phyloP scores from a whole-genome alignment of 768 basidiomycete species.

The Kwoniella bestiolae region DNA sequence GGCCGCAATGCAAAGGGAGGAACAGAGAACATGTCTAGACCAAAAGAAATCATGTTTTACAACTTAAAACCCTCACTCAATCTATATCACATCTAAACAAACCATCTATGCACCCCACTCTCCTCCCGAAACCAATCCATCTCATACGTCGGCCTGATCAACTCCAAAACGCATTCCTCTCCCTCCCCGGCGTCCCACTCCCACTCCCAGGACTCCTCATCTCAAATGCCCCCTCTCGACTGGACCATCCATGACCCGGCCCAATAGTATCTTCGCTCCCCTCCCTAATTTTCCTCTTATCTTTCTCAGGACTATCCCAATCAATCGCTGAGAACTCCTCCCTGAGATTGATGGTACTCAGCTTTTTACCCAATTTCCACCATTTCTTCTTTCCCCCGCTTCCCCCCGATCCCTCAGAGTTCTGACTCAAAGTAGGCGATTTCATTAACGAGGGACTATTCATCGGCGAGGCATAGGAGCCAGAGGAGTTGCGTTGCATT shows the following conservation, averaged over 20 bases:
- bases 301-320: background rate
- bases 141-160: background rate
- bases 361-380: slow-evolving; percentile 38
- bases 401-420: slow-evolving; percentile 5
- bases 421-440: slow-evolving; percentile 3
- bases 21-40: no score
- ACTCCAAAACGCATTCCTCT: slow-evolving; percentile 18
- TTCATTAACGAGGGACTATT: background rate
- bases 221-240: background rate
- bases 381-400: slow-evolving; percentile 40
- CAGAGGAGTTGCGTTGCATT: slow-evolving; percentile 12
- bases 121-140: background rate
- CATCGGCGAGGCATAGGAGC: slow-evolving; percentile 10
- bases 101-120: background rate
- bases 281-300: slow-evolving; percentile 27
- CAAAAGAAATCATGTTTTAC: background rate
- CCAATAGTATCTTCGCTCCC: slow-evolving; percentile 33
- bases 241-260: slow-evolving; percentile 1
- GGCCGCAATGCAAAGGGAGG: no score
- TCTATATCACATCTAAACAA: no score
- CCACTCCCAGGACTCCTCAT: slow-evolving; percentile 15
- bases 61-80: no score
- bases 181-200: background rate
- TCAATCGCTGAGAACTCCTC: slow-evolving; percentile 1
- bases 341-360: slow-evolving; percentile 3